Percentiles rank a stretch among this genome's conserved stretches.
phyloP scores from a whole-genome alignment of 2,329 filamentous ascomycete genomes.

The Penicillium sp. region DNA sequence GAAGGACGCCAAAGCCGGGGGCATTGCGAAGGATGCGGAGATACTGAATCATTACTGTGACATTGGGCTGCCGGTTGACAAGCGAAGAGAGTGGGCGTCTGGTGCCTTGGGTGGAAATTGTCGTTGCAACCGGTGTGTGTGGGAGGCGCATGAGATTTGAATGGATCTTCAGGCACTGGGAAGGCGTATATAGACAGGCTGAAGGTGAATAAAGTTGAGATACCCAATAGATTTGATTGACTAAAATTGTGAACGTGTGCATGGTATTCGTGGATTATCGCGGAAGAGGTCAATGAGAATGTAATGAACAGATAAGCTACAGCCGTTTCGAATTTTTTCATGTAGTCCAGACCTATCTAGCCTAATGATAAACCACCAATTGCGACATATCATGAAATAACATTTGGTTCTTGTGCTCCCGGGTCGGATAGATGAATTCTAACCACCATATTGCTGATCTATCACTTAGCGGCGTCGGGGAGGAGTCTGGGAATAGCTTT shows the following conservation, averaged over 20 bases:
- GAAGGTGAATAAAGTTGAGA: constrained; percentile 9
- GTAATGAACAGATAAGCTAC: background rate
- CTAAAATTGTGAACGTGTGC: background rate
- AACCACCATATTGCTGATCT: background rate
- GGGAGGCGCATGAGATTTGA: constrained; percentile 55
- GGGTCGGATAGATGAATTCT: background rate
- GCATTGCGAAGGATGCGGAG: constrained; percentile 77
- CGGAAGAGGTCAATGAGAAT: background rate
- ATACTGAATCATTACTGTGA: constrained; percentile 95
- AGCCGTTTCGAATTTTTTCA: background rate
- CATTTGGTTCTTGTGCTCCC: background rate
- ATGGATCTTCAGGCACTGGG: background rate
- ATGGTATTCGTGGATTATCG: background rate
- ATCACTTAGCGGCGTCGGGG: constrained; percentile 17
- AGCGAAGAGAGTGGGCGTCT: constrained; percentile 83
- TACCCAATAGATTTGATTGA: constrained; percentile 16
- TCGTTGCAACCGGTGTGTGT: constrained; percentile 78
- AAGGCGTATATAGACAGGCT: constrained; percentile 3
- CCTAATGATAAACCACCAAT: background rate
- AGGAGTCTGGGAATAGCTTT: constrained; percentile 25
- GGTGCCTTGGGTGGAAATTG: constrained; percentile 88
- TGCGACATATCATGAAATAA: background rate
- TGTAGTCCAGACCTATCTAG: background rate
- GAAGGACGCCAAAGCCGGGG: constrained; percentile 51
- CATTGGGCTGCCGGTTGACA: constrained; percentile 70